Conservation (phyloP, 1,284 basidiomycete species). For the Cystobasidium slooffiae region DNA sequence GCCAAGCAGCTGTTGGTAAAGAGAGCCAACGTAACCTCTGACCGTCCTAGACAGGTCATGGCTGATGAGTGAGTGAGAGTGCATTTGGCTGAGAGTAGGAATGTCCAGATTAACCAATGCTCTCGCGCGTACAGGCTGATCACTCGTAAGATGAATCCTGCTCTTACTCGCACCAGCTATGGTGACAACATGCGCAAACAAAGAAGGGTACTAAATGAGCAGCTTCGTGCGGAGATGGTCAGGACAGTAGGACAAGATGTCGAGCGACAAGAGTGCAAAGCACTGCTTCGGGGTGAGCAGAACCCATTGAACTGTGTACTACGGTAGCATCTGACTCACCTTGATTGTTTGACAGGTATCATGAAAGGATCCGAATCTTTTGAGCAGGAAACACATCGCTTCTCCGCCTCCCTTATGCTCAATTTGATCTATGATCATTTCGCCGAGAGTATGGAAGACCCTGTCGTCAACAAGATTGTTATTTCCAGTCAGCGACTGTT, state of each 20-base stretch:
- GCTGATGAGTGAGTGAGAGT: neutral
- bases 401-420: conserved; percentile 15
- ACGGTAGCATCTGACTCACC: neutral
- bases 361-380: conserved; percentile 4
- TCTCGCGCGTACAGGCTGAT: neutral
- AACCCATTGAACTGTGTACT: neutral
- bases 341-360: neutral
- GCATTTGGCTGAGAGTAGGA: neutral
- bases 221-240: conserved; percentile 11
- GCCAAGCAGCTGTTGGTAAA: conserved; percentile 7
- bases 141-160: conserved; percentile 18
- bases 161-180: conserved; percentile 9
- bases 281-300: conserved; percentile 1
- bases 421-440: conserved; percentile 20
- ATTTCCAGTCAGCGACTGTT: conserved; percentile 13
- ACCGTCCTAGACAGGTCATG: conserved; percentile 17
- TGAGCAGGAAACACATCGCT: conserved; percentile 20
- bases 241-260: conserved; percentile 8
- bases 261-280: conserved; percentile 14
- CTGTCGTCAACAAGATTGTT: conserved; percentile 14
- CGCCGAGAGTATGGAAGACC: conserved; percentile 16
- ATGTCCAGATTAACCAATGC: neutral
- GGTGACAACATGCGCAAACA: conserved; percentile 18
- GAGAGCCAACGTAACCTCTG: conserved; percentile 12
- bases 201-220: conserved; percentile 6